phyloP scores from a whole-genome alignment of 164 flowering plant species.

The Vitis cinerea region DNA sequence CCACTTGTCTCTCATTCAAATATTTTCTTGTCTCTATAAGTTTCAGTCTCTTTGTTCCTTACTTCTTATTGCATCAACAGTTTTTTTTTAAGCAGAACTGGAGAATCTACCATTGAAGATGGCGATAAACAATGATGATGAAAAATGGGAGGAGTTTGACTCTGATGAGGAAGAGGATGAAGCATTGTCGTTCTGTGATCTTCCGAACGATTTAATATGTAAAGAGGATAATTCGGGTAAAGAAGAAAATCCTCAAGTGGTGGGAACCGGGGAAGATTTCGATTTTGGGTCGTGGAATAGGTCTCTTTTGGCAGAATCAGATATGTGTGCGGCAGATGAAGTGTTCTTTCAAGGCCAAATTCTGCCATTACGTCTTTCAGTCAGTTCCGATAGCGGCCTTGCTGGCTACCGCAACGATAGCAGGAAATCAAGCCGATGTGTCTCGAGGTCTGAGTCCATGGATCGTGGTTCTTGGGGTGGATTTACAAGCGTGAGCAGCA shows the following conservation, averaged over 20 bases:
- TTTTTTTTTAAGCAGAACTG: too few species aligned
- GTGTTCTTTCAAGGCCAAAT: slow-evolving; percentile 74
- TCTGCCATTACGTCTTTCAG: slow-evolving; percentile 65
- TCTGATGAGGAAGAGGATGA: slow-evolving; percentile 29
- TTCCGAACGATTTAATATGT: slow-evolving; percentile 29
- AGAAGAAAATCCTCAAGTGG: slow-evolving; percentile 4
- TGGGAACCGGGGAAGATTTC: slow-evolving; percentile 28
- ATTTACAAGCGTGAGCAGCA: slow-evolving; percentile 18
- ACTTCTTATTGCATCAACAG: neutral
- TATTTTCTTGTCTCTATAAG: slow-evolving; percentile 10
- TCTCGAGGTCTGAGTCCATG: slow-evolving; percentile 61
- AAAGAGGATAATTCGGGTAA: slow-evolving; percentile 8
- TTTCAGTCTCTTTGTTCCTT: neutral
- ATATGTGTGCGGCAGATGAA: slow-evolving; percentile 78
- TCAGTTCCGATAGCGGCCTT: slow-evolving; percentile 41
- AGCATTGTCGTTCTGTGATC: slow-evolving; percentile 58
- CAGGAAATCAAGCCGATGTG: slow-evolving; percentile 11
- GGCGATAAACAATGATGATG: slow-evolving; percentile 1
- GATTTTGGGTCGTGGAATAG: slow-evolving; percentile 45
- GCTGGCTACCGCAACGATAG: neutral
- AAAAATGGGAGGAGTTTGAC: slow-evolving; percentile 8
- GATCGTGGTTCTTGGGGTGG: slow-evolving; percentile 33
- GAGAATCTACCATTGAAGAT: neutral
- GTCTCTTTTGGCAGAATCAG: slow-evolving; percentile 23
- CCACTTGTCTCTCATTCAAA: slow-evolving; percentile 12